Conservation (phyloP, 495 filamentous ascomycete genomes). For the Clohesyomyces aquaticus region DNA sequence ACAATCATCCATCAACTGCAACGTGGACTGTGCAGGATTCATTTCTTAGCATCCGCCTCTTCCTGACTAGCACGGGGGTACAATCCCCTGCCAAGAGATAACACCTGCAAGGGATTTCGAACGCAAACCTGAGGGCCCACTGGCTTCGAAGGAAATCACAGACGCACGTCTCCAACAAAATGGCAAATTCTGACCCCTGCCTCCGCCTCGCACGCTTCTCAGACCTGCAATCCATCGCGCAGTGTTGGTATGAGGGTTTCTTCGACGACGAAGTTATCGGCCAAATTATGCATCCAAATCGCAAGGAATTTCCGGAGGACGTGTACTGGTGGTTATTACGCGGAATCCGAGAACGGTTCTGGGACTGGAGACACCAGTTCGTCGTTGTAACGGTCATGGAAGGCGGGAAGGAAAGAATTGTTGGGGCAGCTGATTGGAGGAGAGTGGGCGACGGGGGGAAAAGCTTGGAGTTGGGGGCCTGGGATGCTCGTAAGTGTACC, state of each 20-base stretch:
- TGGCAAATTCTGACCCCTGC: background rate
- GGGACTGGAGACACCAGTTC: slow-evolving; percentile 31
- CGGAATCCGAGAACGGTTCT: slow-evolving; percentile 26
- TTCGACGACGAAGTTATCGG: slow-evolving; percentile 36
- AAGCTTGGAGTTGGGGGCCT: slow-evolving; percentile 5
- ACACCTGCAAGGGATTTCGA: too few relatives aligned
- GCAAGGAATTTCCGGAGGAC: slow-evolving; percentile 26
- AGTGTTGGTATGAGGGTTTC: slow-evolving; percentile 24
- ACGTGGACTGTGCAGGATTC: too few relatives aligned
- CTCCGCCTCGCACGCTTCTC: slow-evolving; percentile 10
- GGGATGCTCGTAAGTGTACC: slow-evolving; percentile 24
- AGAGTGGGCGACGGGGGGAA: slow-evolving; percentile 25
- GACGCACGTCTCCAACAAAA: background rate
- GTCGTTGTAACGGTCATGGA: slow-evolving; percentile 13
- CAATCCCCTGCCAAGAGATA: too few relatives aligned
- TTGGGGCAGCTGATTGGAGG: slow-evolving; percentile 33
- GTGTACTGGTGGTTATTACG: slow-evolving; percentile 27
- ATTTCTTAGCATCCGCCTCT: too few relatives aligned
- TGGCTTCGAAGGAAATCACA: background rate
- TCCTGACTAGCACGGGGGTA: too few relatives aligned
- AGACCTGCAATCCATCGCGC: slow-evolving; percentile 25
- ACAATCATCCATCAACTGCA: too few relatives aligned
- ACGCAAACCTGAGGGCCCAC: background rate
- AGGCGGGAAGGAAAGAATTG: slow-evolving; percentile 21
- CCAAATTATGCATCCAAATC: slow-evolving; percentile 34